These are phyloP conservation scores for Salicornia ramosissima DNA, from an alignment of 148 eudicot species.

Conservation along the genomic window DNA sequence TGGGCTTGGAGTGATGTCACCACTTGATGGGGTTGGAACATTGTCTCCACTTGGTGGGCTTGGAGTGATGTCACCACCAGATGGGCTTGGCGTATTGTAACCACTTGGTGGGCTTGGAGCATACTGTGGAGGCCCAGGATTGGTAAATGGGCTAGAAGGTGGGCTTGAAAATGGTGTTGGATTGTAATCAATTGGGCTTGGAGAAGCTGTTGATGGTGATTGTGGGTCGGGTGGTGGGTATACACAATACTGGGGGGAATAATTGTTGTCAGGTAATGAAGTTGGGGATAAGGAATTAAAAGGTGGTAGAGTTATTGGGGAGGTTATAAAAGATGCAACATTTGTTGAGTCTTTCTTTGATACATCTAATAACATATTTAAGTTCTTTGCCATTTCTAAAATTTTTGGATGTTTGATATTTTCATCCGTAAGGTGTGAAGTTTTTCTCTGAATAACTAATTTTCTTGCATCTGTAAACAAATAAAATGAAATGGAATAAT, in stretches of 20 bases:
- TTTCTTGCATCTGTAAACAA: constrained; percentile 26
- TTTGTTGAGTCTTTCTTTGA: constrained; percentile 23
- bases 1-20: constrained; percentile 10
- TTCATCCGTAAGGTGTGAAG: constrained; percentile 6
- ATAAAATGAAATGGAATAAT: neutral
- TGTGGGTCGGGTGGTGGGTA: constrained; percentile 25
- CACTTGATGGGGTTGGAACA: constrained; percentile 9
- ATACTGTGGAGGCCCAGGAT: neutral
- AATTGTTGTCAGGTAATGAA: constrained; percentile 14
- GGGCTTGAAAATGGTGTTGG: constrained; percentile 6
- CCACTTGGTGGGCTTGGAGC: constrained; percentile 5
- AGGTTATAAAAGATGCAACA: constrained; percentile 19
- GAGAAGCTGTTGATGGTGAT: constrained; percentile 10
- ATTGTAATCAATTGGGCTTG: neutral
- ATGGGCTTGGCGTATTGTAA: constrained; percentile 7
- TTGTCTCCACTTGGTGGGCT: constrained; percentile 12
- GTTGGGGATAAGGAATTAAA: constrained; percentile 28
- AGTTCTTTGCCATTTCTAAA: constrained; percentile 21
- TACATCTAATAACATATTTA: constrained; percentile 24
- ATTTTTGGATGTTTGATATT: constrained; percentile 20
- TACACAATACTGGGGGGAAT: constrained; percentile 25
- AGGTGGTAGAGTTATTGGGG: constrained; percentile 22
- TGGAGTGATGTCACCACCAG: neutral
- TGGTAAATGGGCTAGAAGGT: neutral
- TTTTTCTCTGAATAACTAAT: neutral